Base-by-base conservation (phyloP, 352 stramenopile genomes). In the Globisporangium solare region DNA sequence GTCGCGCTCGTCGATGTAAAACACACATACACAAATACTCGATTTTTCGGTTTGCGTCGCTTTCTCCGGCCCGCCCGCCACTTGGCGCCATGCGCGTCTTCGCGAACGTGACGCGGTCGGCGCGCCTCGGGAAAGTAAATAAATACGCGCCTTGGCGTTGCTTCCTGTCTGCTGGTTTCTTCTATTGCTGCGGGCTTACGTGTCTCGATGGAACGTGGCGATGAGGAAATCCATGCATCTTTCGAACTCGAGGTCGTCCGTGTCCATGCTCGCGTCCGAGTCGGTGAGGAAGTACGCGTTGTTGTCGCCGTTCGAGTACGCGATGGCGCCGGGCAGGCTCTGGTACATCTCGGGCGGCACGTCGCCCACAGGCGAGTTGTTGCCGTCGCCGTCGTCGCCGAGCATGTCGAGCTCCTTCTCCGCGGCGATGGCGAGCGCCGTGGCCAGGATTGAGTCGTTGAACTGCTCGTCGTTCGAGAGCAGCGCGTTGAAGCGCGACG, bases 191-290 rank as follows among this genome's bases (percentile, higher is more conserved):
- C 15, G 12, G 6, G 37, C 53, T 59, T 68, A 81, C 4, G 58
- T 57, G 43, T 85, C 74, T 58, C 70, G 72, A 56, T 85, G 74
- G 66, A 86, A 77, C 8, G 78, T 84, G 59, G 83, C 76, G 67
- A 89, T 89, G 47, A 89, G 66, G 54, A 89, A 89, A 61, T 89
- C 79, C 64, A 89, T 89, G 58, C 76, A 89, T 58, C 88, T 86
- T 60, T 87, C 79, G 53, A 89, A 89, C 61, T 84, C 76, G 31
- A 89, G 70, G 55, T 89, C 79, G 56, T 69, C 71, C 13, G 68
- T 70, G 55, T 88, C 76, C 58, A 67, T 75, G 15, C 60, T 59
- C 41, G 72, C 55, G 13, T 64, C 58, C 15, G 56, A 59, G 49
- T 85, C 74, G 7, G 27, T 35, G 22, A 85, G 61, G 58, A 74